Base-by-base conservation (phyloP, 2,329 filamentous ascomycete species). In the Laburnicola sp. region DNA sequence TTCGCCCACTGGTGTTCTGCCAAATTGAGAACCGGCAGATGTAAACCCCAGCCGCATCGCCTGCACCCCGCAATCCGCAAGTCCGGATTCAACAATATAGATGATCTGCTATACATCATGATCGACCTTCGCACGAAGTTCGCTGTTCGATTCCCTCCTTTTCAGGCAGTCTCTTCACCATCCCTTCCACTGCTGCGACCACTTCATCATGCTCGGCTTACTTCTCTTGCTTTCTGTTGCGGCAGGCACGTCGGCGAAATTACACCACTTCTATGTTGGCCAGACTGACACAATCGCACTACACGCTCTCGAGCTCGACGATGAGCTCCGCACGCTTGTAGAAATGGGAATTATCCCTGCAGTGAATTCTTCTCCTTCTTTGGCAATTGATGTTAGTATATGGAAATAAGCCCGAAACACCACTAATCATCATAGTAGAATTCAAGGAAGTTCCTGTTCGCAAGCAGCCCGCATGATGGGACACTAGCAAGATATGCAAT, bases 181-280 rank as follows among this genome's bases (percentile, higher is more conserved):
- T 22, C 30, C 7, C 7, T 16, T 6, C 10, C n/a, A 6, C 5
- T 5, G 25, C 3, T 30, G 10, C 5, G 9, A 16, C 16, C 16
- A 16, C 21, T 26, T 27, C 39, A 50, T 10, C 8, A 61, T 61
- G 57, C 37, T 49, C 8, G 28, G 34, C 11, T n/a, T 56, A 9
- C 38, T 60, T 35, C 11, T 26, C 22, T 31, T 54, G 3, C 23
- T 52, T 11, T 40, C 54, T 2, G 45, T 59, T 16, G 55, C 48
- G 16, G 16, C 16, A 16, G 16, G 16, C 16, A 16, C 16, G 9
- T 40, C 50, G 16, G 48, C 57, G 21, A 31, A 53, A 8, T n/a
- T 56, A 36, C 59, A 64, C 28, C 59, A 64, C 46, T 43, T 63
- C 1, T 57, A 60, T 39, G 61, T 61, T 28, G 61, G 61, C 21